phyloP scores from a whole-genome alignment of 306 rosid species.

The Cyclanthera cordifolia region DNA sequence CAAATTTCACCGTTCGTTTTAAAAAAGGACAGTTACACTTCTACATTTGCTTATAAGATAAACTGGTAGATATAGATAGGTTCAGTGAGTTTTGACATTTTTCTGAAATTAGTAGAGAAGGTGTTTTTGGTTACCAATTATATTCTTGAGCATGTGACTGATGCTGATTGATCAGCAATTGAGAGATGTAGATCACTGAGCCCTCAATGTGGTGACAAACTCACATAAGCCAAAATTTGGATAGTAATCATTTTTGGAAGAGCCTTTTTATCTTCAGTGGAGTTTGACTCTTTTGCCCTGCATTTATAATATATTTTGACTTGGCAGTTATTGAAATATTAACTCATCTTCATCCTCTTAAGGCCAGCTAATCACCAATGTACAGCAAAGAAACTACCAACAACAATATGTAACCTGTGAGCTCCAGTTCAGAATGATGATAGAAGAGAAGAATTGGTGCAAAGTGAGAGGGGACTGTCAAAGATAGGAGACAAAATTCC shows the following conservation, averaged over 20 bases:
- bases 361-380: neutral
- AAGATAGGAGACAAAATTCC: slow-evolving; percentile 15
- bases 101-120: neutral
- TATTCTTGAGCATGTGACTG: neutral
- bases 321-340: neutral
- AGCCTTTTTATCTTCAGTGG: slow-evolving; percentile 1
- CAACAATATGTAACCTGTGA: slow-evolving; percentile 24
- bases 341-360: neutral
- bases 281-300: neutral
- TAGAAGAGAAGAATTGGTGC: neutral
- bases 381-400: neutral
- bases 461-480: slow-evolving; percentile 10
- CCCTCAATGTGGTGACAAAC: neutral
- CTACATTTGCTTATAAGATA: neutral
- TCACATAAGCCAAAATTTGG: neutral
- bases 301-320: neutral
- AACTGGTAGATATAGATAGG: neutral
- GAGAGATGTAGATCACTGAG: slow-evolving; percentile 1
- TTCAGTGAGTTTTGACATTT: neutral
- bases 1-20: neutral
- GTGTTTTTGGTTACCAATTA: neutral
- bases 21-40: neutral
- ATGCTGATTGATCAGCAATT: slow-evolving; percentile 1
- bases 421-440: slow-evolving; percentile 5
- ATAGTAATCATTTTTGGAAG: slow-evolving; percentile 9